phyloP scores from a whole-genome alignment of 139 green algal species.

The Nannochloris sp. region DNA sequence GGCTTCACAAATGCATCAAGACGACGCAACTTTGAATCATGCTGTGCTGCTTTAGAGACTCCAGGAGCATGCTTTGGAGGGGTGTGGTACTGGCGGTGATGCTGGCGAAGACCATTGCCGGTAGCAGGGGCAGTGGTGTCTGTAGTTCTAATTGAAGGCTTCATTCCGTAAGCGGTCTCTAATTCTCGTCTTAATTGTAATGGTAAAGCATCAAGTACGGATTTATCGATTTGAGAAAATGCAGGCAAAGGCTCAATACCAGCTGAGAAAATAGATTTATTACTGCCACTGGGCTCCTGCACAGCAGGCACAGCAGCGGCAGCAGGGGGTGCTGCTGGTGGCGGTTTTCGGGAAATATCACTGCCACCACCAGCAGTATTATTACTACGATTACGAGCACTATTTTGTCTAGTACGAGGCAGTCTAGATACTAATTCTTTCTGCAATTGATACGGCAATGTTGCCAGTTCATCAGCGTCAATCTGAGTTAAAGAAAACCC shows the following conservation, averaged over 20 bases:
- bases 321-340: background rate
- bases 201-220: slow-evolving; percentile 61
- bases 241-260: slow-evolving; percentile 33
- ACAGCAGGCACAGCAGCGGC: background rate
- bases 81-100: too few relatives aligned
- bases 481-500: slow-evolving; percentile 19
- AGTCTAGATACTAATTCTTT: slow-evolving; percentile 13
- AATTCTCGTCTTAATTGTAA: slow-evolving; percentile 53
- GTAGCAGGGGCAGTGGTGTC: background rate
- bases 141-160: background rate
- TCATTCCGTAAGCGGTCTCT: slow-evolving; percentile 47
- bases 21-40: background rate
- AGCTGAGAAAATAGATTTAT: background rate
- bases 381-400: too few relatives aligned
- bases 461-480: slow-evolving; percentile 23
- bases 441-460: slow-evolving; percentile 27
- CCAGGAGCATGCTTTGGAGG: background rate
- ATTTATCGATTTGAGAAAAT: slow-evolving; percentile 53
- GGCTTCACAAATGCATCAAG: background rate
- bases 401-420: background rate
- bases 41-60: background rate
- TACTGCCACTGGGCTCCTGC: background rate
- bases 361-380: too few relatives aligned
- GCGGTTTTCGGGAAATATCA: too few relatives aligned
- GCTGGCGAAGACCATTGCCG: background rate